Base-by-base conservation (phyloP, 73 alveolate genomes). In the Blepharisma stoltei region DNA sequence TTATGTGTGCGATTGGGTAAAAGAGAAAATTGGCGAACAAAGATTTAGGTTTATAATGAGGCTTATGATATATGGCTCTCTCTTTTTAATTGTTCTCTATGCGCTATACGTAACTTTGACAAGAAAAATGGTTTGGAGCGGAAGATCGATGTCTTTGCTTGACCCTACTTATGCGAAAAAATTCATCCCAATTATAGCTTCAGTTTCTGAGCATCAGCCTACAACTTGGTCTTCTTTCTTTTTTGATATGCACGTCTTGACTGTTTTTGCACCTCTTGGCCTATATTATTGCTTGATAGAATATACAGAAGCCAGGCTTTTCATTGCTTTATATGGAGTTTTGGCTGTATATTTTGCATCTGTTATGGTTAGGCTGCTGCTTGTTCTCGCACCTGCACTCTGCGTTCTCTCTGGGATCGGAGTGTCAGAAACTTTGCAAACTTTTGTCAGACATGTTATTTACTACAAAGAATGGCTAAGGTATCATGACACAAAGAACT, bases 121-220 rank as follows among this genome's bases (percentile, higher is more conserved):
- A 52, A 96, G 97, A 21, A 82, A 81, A 78, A 88, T 91, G 54
- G 83, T 83, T 78, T 91, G 93, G 87, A 88, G 94, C 48, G 92
- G 95, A 7, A 85, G 97, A 84, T 82, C 89, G 54, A 71, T 91
- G 60, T 89, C 97, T 6, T 76, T 91, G 25, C 80, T 91, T 18
- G 97, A 91, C 78, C 97, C 97, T 52, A 89, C 97, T 5, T 91
- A 91, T 85, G 97, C 97, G 6, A 86, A 90, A 70, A 91, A 91
- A 75, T 89, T 89, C 81, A 89, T 91, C 66, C 97, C 97, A 1
- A 91, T 91, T 8, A 90, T 91, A 25, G 97, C 97, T 5, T 89
- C 96, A n/a, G 97, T 91, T 43, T 85, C 94, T 60, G 97, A 91
- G 49, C 97, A 91, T 88, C 85, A 91, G 78, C 94, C 97, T n/a